Percentiles rank a stretch among this genome's conserved stretches.
Conservation (phyloP, 805 yeast species). For the Saccharomycopsis sp. region DNA sequence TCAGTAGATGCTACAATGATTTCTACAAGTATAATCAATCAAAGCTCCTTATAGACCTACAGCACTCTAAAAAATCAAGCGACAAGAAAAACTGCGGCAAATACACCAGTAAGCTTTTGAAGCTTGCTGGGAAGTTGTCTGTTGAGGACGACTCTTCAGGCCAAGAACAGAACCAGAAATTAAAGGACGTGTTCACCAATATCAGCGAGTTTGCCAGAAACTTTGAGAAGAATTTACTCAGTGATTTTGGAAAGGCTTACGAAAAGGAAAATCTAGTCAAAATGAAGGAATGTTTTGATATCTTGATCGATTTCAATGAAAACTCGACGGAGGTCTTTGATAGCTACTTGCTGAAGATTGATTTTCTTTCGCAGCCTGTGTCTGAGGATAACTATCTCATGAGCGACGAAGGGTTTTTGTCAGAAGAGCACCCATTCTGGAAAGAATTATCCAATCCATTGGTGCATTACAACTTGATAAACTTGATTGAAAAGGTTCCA, state of each 20-base stretch:
- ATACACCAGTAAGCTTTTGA: conserved; percentile 17
- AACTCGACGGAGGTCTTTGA: conserved; percentile 70
- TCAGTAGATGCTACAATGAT: conserved; percentile 70
- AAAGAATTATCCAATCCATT: conserved; percentile 52
- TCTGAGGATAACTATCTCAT: conserved; percentile 36
- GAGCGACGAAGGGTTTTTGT: conserved; percentile 24
- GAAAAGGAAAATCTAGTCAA: conserved; percentile 58
- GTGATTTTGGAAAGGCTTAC: conserved; percentile 68
- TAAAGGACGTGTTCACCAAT: conserved; percentile 29
- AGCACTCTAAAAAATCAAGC: conserved; percentile 36
- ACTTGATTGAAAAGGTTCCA: conserved; percentile 36
- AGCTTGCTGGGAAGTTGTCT: conserved; percentile 15
- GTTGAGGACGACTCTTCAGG: background rate
- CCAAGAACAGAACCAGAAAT: conserved; percentile 1
- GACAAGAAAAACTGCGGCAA: conserved; percentile 63
- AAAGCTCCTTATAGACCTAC: conserved; percentile 50
- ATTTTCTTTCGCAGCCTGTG: conserved; percentile 41
- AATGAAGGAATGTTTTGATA: conserved; percentile 70
- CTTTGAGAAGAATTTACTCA: conserved; percentile 67
- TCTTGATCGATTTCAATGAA: conserved; percentile 74
- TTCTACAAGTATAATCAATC: conserved; percentile 52
- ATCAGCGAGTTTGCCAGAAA: conserved; percentile 69
- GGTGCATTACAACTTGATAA: conserved; percentile 33
- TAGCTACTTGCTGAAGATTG: conserved; percentile 74
- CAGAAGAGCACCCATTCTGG: conserved; percentile 46